These are phyloP conservation scores for Exophiala alcalophila DNA, from an alignment of 2,329 filamentous ascomycete species.

Conservation along the genomic window DNA sequence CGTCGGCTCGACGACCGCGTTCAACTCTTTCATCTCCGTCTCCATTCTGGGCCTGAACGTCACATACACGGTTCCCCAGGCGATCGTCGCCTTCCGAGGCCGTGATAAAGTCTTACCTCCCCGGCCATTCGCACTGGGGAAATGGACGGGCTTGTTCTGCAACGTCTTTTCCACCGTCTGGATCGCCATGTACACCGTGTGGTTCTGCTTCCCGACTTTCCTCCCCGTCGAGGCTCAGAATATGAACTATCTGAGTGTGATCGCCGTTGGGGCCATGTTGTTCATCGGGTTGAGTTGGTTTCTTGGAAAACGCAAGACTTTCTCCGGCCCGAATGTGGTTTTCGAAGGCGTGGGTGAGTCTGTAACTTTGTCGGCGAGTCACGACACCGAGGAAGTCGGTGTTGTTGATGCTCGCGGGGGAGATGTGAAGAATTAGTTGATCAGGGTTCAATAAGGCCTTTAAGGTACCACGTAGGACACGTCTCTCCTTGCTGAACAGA, in stretches of 20 bases:
- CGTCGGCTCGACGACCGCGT: slow-evolving; percentile 37
- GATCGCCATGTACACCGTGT: slow-evolving; percentile 34
- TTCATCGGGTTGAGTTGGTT: slow-evolving; percentile 18
- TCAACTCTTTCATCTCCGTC: slow-evolving; percentile 41
- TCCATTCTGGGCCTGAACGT: slow-evolving; percentile 37
- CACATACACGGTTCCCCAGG: slow-evolving; percentile 42
- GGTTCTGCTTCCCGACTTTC: slow-evolving; percentile 33
- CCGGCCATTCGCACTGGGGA: slow-evolving; percentile 21
- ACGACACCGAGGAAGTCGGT: background rate
- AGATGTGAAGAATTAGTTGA: background rate
- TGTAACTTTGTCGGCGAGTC: background rate
- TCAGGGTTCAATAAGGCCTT: background rate
- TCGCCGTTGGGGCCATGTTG: slow-evolving; percentile 30
- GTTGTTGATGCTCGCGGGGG: background rate
- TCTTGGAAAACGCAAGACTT: slow-evolving; percentile 12
- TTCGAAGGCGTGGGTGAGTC: background rate
- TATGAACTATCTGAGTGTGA: slow-evolving; percentile 40
- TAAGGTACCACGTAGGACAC: background rate
- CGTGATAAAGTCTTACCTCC: slow-evolving; percentile 13
- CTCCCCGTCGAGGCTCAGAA: slow-evolving; percentile 36
- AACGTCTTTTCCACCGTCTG: slow-evolving; percentile 36
- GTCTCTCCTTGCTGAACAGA: slow-evolving; percentile 1
- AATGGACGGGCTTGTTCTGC: slow-evolving; percentile 31
- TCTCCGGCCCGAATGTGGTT: slow-evolving; percentile 84
- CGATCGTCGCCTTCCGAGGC: slow-evolving; percentile 11